Evolutionary conservation across 345 rosid species (phyloP), one percentile per base, ranked within the genome.

Genomic region (Aethionema arabicum): DNA sequence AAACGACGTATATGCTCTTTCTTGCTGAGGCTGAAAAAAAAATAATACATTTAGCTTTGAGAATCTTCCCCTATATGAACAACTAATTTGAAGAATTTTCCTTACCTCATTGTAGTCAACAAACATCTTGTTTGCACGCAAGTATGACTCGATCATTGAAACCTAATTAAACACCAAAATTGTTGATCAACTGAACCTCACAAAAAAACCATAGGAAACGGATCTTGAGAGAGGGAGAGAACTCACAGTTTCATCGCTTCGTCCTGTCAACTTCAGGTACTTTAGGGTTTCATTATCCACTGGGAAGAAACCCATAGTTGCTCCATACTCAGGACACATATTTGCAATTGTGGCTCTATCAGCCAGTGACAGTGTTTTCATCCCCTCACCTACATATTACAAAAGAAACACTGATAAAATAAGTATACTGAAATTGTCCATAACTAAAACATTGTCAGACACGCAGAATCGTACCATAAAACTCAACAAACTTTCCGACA

Each of bases 271-370:
- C 77, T 80, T 87, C 12, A 91, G 84, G 70, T 91, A 91, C 62
- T 88, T 82, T 67, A 91, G 54, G 0, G 98, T 91, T 64, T 84
- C 95, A 78, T 84, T 87, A 64, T 91, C 98, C 50, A 91, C 91
- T 44, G 90, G 98, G 76, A 91, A 91, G 82, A 91, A 91, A 11
- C 96, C 98, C 98, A 91, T 88, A 16, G 96, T 91, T 66, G 98
- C 95, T 57, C 96, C 98, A 76, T 91, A 91, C 74, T 88, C 96
- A 4, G 98, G 98, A 49, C 95, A 91, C 98, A 91, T 88, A 65
- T 91, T 88, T 21, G 98, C 91, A 69, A 91, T 85, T 10, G 95
- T 91, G 44, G 96, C 96, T 58, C 98, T 77, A 61, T 91, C 98
- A 48, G 96, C 95, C 45, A 91, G 72, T 59, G 98, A 84, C n/a